Percentiles rank a stretch among this genome's conserved stretches.
Evolutionary conservation across 257 asterid genomes (phyloP).

Genomic region (Fraxinus americana): DNA sequence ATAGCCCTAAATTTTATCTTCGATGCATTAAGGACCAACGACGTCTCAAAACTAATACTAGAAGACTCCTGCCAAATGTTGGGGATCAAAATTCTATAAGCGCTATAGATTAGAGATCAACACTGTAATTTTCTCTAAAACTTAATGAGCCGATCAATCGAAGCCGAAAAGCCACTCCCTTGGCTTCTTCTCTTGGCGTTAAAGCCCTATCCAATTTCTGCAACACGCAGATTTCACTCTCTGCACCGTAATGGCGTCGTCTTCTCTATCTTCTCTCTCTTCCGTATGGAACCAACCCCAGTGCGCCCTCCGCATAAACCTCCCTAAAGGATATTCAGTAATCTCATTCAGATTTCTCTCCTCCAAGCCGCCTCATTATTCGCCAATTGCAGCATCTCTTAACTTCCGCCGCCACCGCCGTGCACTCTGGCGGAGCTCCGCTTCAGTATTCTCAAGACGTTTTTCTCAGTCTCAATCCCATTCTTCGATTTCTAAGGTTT

Average conservation of each 20-base stretch:
- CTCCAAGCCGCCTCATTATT: conserved; percentile 22
- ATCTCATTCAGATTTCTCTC: conserved; percentile 52
- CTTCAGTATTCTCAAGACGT: conserved; percentile 43
- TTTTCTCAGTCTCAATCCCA: conserved; percentile 44
- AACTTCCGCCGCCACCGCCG: conserved; percentile 25
- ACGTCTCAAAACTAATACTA: neutral
- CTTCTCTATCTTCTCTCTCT: conserved; percentile 61
- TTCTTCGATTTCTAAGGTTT: conserved; percentile 32
- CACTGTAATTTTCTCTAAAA: neutral
- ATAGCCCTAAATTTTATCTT: too few relatives aligned
- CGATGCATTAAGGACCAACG: too few relatives aligned
- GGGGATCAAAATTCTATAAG: neutral
- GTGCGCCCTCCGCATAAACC: conserved; percentile 39
- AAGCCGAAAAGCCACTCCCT: neutral
- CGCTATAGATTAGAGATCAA: neutral
- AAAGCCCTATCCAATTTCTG: conserved; percentile 35
- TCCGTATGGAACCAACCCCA: conserved; percentile 60
- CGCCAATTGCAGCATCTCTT: conserved; percentile 27
- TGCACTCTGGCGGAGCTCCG: conserved; percentile 27
- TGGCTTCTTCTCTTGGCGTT: neutral
- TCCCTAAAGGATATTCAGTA: conserved; percentile 50
- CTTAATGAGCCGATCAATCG: neutral
- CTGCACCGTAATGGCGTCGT: conserved; percentile 51
- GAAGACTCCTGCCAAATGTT: too few relatives aligned
- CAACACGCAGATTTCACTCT: conserved; percentile 21